Evolutionary conservation across 192 early-diverging fungal genomes (phyloP), one percentile per base, ranked within the genome.

Genomic region (Mortierella antarctica): DNA sequence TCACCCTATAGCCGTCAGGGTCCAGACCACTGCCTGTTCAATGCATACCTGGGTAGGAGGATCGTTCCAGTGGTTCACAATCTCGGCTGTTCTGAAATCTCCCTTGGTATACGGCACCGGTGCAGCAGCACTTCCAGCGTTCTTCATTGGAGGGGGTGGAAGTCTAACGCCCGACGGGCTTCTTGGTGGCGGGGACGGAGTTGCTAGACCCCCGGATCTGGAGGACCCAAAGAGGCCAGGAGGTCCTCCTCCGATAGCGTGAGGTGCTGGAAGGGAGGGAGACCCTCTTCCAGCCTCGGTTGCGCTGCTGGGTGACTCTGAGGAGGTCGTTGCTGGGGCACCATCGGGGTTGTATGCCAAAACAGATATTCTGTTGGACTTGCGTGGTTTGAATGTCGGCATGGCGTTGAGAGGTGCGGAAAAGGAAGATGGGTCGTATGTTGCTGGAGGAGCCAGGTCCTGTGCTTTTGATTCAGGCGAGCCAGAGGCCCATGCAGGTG

Each of bases 31-130:
- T 5, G 18, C 44, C 18, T 40, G 44, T 1, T 18, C 67, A 47
- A 60, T 42, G 12, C 17, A 31, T 72, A 84, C 86, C 77, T 83
- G 75, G 39, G 72, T 85, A 17, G 86, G 86, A 21, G 86, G 86
- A 58, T 87, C 86, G 62, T 87, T 87, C 86, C 87, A 88, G 70
- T 88, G 87, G 53, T 84, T 74, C 5, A 78, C 83, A 70, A 88
- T 86, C 17, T 39, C 76, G 0, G 85, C 87, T 15, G 74, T 83
- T 41, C 85, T 58, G 59, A 88, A 88, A 56, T 88, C 86, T 41
- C 78, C 80, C 46, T 68, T 80, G 12, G 64, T 80, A 42, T 80
- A 80, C 6, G 77, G 77, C 10, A 63, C 13, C 2, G 77, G 65
- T 0, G 70, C 58, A 8, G 51, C 46, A 6, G 51, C 69, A 6